Conservation (phyloP, 306 rosid genomes). For the Rosa multiflora region DNA sequence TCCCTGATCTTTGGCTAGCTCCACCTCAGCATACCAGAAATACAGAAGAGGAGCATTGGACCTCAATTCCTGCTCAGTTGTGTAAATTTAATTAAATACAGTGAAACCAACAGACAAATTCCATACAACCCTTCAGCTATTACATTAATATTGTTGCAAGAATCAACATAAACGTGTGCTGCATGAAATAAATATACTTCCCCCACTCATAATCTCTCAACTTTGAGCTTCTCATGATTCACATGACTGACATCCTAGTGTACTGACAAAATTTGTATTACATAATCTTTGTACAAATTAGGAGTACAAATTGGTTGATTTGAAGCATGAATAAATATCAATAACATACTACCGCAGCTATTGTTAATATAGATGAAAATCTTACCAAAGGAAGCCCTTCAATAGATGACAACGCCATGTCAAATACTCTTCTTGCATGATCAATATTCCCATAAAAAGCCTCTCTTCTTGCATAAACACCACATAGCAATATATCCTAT, state of each 20-base stretch:
- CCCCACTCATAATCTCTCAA: background rate
- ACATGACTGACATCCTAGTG: background rate
- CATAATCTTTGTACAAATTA: background rate
- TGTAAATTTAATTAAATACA: constrained; percentile 14
- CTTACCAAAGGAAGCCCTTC: constrained; percentile 84
- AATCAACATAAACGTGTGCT: background rate
- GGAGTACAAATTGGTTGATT: background rate
- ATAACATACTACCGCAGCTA: background rate
- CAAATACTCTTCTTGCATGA: constrained; percentile 90
- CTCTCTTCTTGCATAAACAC: constrained; percentile 90
- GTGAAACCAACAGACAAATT: background rate
- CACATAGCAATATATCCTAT: constrained; percentile 88
- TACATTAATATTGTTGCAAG: background rate
- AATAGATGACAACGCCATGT: constrained; percentile 79
- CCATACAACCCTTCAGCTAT: background rate
- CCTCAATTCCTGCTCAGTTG: constrained; percentile 56
- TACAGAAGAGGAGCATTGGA: constrained; percentile 69
- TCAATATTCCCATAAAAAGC: constrained; percentile 78
- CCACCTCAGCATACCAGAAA: constrained; percentile 94
- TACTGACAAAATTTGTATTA: background rate
- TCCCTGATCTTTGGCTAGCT: constrained; percentile 49
- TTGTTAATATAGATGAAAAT: constrained; percentile 16
- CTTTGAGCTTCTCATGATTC: background rate
- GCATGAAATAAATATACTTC: background rate
- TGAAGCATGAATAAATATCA: background rate